Percentiles rank a stretch among this genome's conserved stretches.
phyloP scores from a whole-genome alignment of 192 early-diverging fungal genomes.

The Umbelopsis ramanniana region DNA sequence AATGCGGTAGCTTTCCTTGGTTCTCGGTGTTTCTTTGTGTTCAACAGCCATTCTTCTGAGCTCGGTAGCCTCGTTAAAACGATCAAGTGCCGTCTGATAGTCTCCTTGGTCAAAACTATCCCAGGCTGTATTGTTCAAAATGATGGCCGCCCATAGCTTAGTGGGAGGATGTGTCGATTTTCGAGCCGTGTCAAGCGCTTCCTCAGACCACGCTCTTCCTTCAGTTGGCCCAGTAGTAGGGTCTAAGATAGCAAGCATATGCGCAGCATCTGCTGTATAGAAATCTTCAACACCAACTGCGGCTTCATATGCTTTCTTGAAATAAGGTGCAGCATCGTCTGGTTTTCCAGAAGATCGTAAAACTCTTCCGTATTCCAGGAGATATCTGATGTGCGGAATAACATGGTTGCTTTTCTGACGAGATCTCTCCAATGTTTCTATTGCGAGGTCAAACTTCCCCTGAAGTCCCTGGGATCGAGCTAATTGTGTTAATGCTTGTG shows the following conservation, averaged over 20 bases:
- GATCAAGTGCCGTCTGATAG: conserved; percentile 16
- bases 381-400: conserved; percentile 24
- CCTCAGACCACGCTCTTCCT: conserved; percentile 21
- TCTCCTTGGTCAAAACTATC: conserved; percentile 17
- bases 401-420: neutral
- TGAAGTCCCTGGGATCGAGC: conserved; percentile 23
- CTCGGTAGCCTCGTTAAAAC: conserved; percentile 21
- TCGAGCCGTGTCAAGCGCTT: conserved; percentile 19
- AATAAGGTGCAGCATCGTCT: conserved; percentile 17
- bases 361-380: conserved; percentile 22
- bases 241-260: conserved; percentile 26
- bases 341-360: neutral
- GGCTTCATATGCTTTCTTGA: conserved; percentile 9
- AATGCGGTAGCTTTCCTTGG: conserved; percentile 14
- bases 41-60: conserved; percentile 19
- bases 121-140: conserved; percentile 30
- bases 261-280: conserved; percentile 23
- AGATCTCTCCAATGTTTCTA: conserved; percentile 9
- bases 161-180: conserved; percentile 12
- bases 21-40: conserved; percentile 6
- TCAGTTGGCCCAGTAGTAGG: conserved; percentile 10
- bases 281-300: conserved; percentile 11
- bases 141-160: conserved; percentile 23
- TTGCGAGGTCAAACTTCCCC: conserved; percentile 23
- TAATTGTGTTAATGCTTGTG: conserved; percentile 26